Conservation (phyloP, 2,329 filamentous ascomycete genomes). For the Sporothrix luriei region DNA sequence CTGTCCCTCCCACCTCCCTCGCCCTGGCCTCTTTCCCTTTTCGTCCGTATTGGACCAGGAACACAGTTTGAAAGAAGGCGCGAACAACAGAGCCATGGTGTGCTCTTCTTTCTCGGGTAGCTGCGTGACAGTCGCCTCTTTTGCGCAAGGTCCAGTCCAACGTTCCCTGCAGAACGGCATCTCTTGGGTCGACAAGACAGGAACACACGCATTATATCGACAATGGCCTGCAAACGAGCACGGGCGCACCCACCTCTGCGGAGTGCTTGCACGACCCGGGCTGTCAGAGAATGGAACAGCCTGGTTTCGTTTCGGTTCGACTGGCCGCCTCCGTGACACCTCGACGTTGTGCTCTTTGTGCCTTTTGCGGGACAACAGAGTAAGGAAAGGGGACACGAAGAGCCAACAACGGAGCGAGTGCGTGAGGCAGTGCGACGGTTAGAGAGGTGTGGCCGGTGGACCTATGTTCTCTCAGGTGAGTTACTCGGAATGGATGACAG, state of each 20-base stretch:
- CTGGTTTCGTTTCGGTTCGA: neutral
- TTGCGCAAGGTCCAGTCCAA: neutral
- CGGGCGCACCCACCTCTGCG: neutral
- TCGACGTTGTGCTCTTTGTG: neutral
- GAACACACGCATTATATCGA: neutral
- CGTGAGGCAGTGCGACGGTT: neutral
- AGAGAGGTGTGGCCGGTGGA: too few species aligned
- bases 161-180: neutral
- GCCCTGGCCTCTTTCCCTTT: slow-evolving; percentile 1
- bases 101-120: neutral
- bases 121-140: slow-evolving; percentile 12
- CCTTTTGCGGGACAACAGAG: neutral
- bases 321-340: neutral
- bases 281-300: slow-evolving; percentile 16
- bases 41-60: slow-evolving; percentile 8
- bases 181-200: neutral
- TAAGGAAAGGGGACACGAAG: neutral
- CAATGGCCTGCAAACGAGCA: neutral
- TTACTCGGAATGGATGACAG: neutral
- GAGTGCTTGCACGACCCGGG: neutral
- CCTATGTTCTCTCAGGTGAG: neutral
- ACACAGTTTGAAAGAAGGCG: neutral
- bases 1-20: neutral
- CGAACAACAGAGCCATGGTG: neutral
- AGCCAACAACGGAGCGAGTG: neutral